A percentile compares a stretch with the other conserved stretches of the same genome.
Evolutionary conservation across 495 filamentous ascomycete species (phyloP).

Genomic region (Xylaria palmicola): DNA sequence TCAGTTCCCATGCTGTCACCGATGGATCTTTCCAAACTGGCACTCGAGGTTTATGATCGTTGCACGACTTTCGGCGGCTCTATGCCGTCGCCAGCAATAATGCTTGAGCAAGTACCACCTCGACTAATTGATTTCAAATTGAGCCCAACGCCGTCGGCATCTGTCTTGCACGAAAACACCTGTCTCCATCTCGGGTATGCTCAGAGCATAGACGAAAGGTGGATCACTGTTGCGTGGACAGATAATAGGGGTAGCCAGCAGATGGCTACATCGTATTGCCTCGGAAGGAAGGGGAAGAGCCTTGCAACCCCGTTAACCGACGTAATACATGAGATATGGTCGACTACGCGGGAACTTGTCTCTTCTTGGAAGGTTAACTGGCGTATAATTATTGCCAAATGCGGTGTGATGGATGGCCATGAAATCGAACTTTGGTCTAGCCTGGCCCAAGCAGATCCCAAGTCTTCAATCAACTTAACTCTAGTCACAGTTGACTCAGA

Average conservation of each 20-base stretch:
- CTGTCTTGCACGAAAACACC: slow-evolving; percentile 77
- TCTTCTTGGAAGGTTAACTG: slow-evolving; percentile 69
- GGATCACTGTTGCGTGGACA: slow-evolving; percentile 91
- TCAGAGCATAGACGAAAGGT: slow-evolving; percentile 75
- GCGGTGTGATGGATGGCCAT: slow-evolving; percentile 67
- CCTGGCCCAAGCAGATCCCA: slow-evolving; percentile 41
- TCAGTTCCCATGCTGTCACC: slow-evolving; percentile 67
- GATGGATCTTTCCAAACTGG: slow-evolving; percentile 64
- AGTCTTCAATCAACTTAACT: slow-evolving; percentile 52
- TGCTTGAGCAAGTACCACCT: slow-evolving; percentile 71
- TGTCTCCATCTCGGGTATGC: slow-evolving; percentile 87
- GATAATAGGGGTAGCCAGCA: slow-evolving; percentile 79
- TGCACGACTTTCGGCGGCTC: slow-evolving; percentile 59
- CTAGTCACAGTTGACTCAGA: slow-evolving; percentile 65
- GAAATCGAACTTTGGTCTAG: slow-evolving; percentile 64
- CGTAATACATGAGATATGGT: slow-evolving; percentile 79
- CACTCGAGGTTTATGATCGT: slow-evolving; percentile 84
- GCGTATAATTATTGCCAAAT: slow-evolving; percentile 76
- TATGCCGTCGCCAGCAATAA: slow-evolving; percentile 61
- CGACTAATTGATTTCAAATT: slow-evolving; percentile 78
- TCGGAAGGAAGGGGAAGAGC: slow-evolving; percentile 62
- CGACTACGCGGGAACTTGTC: slow-evolving; percentile 74
- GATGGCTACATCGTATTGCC: slow-evolving; percentile 74
- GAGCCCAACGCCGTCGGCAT: slow-evolving; percentile 60
- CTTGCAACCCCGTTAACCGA: slow-evolving; percentile 58